Percentiles rank a stretch among this genome's conserved stretches.
Conservation (phyloP, 2,329 filamentous ascomycete genomes). For the Sclerotinia trifoliorum region DNA sequence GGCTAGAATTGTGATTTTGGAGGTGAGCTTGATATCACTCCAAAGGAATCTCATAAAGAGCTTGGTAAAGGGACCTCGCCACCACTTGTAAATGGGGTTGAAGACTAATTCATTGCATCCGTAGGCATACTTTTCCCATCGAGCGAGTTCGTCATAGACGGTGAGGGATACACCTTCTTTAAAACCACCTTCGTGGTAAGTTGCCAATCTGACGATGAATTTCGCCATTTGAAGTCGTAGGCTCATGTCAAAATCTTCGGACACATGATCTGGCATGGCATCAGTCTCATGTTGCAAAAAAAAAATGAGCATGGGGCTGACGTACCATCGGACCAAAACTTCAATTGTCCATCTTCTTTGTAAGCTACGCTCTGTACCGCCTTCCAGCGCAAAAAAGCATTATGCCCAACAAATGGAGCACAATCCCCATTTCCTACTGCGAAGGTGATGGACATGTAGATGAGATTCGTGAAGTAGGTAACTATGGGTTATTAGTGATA, state of each 20-base stretch:
- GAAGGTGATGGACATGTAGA: conserved; percentile 72
- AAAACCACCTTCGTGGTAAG: conserved; percentile 68
- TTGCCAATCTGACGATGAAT: conserved; percentile 66
- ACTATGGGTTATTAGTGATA: conserved; percentile 43
- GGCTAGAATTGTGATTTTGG: conserved; percentile 69
- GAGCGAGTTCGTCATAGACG: conserved; percentile 68
- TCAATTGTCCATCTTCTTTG: conserved; percentile 49
- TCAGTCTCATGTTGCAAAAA: neutral
- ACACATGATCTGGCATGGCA: conserved; percentile 48
- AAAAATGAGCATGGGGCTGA: neutral
- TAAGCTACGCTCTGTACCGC: conserved; percentile 59
- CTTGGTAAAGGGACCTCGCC: conserved; percentile 61
- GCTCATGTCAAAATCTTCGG: conserved; percentile 75
- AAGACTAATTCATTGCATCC: conserved; percentile 71
- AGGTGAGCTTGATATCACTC: conserved; percentile 61
- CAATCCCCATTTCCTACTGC: conserved; percentile 70
- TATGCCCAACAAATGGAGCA: conserved; percentile 67
- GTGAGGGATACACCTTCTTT: conserved; percentile 73
- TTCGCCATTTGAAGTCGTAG: conserved; percentile 68
- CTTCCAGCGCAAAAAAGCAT: conserved; percentile 70
- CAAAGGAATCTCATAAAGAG: conserved; percentile 61
- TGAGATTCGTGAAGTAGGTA: conserved; percentile 76
- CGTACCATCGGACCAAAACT: conserved; percentile 41
- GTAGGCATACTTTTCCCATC: conserved; percentile 73
- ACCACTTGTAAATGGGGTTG: conserved; percentile 64